Evolutionary conservation across 352 stramenopile species (phyloP), one percentile per base, ranked within the genome.

Genomic region (Pythium chondricola): DNA sequence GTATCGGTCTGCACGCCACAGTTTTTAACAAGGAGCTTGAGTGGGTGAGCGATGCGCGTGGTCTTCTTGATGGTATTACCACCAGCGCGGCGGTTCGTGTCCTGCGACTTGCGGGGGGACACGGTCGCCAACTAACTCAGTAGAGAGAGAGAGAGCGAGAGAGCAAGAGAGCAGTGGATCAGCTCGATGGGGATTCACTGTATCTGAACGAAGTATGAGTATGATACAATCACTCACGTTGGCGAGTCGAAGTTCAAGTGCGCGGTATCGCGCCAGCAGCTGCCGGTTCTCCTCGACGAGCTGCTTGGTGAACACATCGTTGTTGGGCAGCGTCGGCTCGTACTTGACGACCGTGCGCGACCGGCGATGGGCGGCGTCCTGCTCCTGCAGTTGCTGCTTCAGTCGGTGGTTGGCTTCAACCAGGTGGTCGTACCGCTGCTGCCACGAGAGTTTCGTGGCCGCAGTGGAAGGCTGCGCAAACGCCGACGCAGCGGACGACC

Each of bases 231-330:
- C n/a, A n/a, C n/a, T n/a, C 8, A 84, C 71, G 51, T 65, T 63
- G 41, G 74, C 67, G 4, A 84, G 63, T 18, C 64, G 56, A 3
- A 69, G 59, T 33, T 78, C 61, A 22, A 85, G 50, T 30, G 51
- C 48, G 14, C 68, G 62, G 16, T 48, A 72, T 13, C 67, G 52
- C 17, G 45, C 38, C 22, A 70, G 47, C 16, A 85, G 63, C 56
- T 53, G 29, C 13, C 67, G 63, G 46, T 85, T 87, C 52, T 87
- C 70, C 20, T 81, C 65, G n/a, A 87, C 49, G 24, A 87, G 70
- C 38, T 81, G 42, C 47, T 73, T 79, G 30, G 66, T 84, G 54
- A 78, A 85, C 40, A 69, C 59, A 40, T 82, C 65, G 24, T 84
- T 85, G 58, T 83, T 87, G 6, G 75, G 75, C 37, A 84, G 51